Conservation (phyloP, 805 yeast genomes). For the Pichia ethanolica region DNA sequence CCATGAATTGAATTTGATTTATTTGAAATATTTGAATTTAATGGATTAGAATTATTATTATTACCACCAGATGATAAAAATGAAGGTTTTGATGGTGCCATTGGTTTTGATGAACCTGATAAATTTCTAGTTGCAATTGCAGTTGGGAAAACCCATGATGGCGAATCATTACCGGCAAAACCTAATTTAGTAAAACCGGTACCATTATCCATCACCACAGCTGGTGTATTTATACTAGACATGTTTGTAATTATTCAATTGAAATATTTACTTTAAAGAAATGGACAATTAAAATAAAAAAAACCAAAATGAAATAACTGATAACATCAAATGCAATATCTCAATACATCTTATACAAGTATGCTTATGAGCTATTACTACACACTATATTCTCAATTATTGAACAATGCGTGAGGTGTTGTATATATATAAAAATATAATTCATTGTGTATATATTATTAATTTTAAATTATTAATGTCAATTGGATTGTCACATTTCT, state of each 20-base stretch:
- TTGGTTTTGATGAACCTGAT: conserved; percentile 29
- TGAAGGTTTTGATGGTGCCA: conserved; percentile 41
- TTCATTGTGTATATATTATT: no score
- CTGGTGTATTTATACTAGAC: conserved; percentile 73
- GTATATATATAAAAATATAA: no score
- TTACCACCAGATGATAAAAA: conserved; percentile 28
- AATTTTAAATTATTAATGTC: no score
- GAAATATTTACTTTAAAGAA: no score
- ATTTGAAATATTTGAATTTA: neutral
- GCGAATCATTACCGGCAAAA: conserved; percentile 97
- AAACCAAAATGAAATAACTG: no score
- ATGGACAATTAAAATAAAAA: no score
- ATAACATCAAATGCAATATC: no score
- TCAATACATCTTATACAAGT: no score
- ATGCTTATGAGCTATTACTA: no score
- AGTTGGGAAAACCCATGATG: conserved; percentile 95
- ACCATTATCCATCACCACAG: conserved; percentile 96
- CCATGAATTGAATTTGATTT: conserved; percentile 9
- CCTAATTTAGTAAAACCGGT: conserved; percentile 97
- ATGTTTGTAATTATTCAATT: conserved; percentile 21
- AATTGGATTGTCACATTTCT: no score
- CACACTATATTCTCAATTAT: no score
- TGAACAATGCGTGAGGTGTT: no score
- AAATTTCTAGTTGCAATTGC: conserved; percentile 78
- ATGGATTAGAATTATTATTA: conserved; percentile 14